Evolutionary conservation across 129 eudicot species (phyloP), one percentile per base, ranked within the genome.

Genomic region (Escallonia herrerae): DNA sequence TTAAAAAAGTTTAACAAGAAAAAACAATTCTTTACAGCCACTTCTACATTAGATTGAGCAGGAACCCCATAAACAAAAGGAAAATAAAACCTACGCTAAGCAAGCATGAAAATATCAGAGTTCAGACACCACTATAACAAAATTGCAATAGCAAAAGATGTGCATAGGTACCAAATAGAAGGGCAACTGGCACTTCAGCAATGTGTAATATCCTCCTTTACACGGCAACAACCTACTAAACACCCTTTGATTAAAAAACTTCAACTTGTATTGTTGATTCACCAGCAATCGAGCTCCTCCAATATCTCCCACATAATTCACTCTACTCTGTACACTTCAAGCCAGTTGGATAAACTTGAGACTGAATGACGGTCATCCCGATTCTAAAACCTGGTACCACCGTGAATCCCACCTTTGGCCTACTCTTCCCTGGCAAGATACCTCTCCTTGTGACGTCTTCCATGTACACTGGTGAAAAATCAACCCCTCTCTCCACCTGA

Each of bases 391-490:
- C 99, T 0, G 99, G 99, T 8, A 89, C 72, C 42, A 89, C 96
- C 1, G 99, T 89, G 68, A 93, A 93, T 3, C 89, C 99, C 38
- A 89, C 99, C 60, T 82, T 80, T 0, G 87, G 87, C 62, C 81
- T 65, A 50, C 68, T 75, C 69, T 80, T 86, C 7, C 83, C 75
- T 3, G 70, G 72, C 38, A 63, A 33, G 54, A 45, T 64, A 46
- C 68, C 72, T 74, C 74, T 89, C 71, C 80, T 74, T 13, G 80
- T 77, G 60, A 86, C 87, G 72, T 93, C 90, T 74, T 93, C 99
- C 99, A 88, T 93, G 77, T 89, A 93, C 47, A 93, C 91, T 82
- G 83, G 73, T 10, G 99, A 93, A 71, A 83, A 93, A 53, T 93
- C 96, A 2, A 67, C 91, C 40, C 95, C 90, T 65, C 77, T 86